Conservation (phyloP, 768 basidiomycete species). For the Tricholoma terreum region DNA sequence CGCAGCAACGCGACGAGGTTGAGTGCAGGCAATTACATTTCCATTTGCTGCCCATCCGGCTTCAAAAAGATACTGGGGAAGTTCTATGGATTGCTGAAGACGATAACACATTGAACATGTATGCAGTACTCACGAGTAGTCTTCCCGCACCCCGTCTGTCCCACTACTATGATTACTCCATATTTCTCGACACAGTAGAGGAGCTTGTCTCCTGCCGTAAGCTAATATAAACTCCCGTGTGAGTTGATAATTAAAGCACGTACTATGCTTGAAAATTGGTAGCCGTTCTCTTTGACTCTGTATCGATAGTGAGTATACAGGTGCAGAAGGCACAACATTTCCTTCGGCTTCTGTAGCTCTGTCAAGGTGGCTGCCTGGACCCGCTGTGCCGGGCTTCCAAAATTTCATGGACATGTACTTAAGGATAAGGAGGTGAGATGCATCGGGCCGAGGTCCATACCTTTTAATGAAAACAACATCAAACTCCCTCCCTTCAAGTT, state of each 20-base stretch:
- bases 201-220: slow-evolving; percentile 62
- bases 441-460: no score
- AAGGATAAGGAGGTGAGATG: no score
- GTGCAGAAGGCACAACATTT: slow-evolving; percentile 63
- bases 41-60: slow-evolving; percentile 88
- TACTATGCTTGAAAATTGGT: slow-evolving; percentile 90
- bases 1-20: slow-evolving; percentile 90
- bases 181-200: slow-evolving; percentile 82
- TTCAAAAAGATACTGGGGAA: slow-evolving; percentile 93
- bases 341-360: slow-evolving; percentile 77
- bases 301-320: slow-evolving; percentile 55
- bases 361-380: slow-evolving; percentile 86
- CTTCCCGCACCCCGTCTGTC: slow-evolving; percentile 96
- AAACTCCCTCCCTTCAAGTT: neutral
- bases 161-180: slow-evolving; percentile 85
- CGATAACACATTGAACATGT: slow-evolving; percentile 2
- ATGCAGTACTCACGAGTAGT: slow-evolving; percentile 75
- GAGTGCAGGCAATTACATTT: slow-evolving; percentile 87
- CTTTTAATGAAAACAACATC: neutral
- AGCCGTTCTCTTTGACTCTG: slow-evolving; percentile 76
- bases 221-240: neutral
- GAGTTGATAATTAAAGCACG: slow-evolving; percentile 20
- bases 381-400: slow-evolving; percentile 87
- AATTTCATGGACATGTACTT: slow-evolving; percentile 65
- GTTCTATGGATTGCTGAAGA: slow-evolving; percentile 50